These are phyloP conservation scores for Trypanosoma boissoni DNA, from an alignment of 208 protist species.

Conservation along the genomic window DNA sequence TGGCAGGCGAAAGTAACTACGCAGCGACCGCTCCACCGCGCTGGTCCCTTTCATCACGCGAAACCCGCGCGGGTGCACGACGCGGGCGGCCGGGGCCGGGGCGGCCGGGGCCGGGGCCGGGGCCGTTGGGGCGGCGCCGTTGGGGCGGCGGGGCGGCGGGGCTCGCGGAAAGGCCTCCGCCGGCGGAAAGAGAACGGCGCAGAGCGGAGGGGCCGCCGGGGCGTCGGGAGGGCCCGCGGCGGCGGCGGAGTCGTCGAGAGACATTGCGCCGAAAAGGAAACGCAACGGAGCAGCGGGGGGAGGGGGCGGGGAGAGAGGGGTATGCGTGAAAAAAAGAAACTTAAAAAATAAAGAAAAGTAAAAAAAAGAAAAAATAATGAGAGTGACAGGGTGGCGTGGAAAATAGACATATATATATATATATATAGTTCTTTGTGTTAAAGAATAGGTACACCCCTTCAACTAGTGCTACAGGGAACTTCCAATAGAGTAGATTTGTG, in stretches of 20 bases:
- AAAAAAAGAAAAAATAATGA: too few species aligned
- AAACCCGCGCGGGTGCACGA: conserved; percentile 85
- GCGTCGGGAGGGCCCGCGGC: too few species aligned
- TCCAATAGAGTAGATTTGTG: too few species aligned
- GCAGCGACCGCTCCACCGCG: conserved; percentile 73
- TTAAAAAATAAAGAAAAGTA: too few species aligned
- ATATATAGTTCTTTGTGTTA: too few species aligned
- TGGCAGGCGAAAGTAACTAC: conserved; percentile 86
- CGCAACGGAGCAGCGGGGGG: neutral
- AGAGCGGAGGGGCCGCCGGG: neutral
- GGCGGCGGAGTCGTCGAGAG: neutral
- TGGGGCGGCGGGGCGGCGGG: neutral
- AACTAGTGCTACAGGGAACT: too few species aligned
- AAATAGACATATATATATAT: too few species aligned
- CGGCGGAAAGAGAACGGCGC: neutral
- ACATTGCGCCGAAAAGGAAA: neutral
- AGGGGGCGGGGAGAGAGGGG: neutral
- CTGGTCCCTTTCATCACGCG: conserved; percentile 76
- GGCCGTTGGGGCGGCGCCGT: neutral
- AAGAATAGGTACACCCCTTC: too few species aligned
- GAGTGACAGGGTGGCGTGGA: too few species aligned
- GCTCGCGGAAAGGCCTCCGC: neutral
- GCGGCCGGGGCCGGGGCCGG: conserved; percentile 10
- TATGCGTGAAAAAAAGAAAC: too few species aligned
- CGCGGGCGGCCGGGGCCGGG: conserved; percentile 22